phyloP scores from a whole-genome alignment of 331 rosid species.

The Saraca asoca region DNA sequence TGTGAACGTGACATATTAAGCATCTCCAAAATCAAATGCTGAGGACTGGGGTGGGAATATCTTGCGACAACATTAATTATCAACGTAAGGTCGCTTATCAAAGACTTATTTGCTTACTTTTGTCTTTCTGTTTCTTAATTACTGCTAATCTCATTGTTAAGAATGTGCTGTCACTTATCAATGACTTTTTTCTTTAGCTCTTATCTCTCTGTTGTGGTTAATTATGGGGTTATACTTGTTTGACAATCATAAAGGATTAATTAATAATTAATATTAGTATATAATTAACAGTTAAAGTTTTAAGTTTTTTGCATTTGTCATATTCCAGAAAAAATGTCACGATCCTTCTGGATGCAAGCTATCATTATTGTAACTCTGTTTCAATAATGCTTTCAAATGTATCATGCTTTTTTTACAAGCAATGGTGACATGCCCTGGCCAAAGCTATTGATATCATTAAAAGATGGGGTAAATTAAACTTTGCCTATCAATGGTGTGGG shows the following conservation, averaged over 20 bases:
- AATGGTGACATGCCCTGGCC: neutral
- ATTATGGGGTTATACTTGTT: too few species aligned
- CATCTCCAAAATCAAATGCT: constrained; percentile 24
- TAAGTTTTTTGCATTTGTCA: neutral
- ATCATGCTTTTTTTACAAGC: too few species aligned
- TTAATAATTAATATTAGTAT: too few species aligned
- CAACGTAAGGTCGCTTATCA: neutral
- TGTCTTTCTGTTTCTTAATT: too few species aligned
- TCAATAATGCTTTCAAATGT: neutral
- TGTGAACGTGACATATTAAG: constrained; percentile 41
- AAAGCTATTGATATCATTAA: neutral
- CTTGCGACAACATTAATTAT: neutral
- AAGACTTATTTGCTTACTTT: neutral
- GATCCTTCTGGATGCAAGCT: neutral
- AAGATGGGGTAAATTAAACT: too few species aligned
- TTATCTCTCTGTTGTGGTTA: too few species aligned
- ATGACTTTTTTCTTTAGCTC: too few species aligned
- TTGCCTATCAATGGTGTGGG: too few species aligned
- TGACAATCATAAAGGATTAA: too few species aligned
- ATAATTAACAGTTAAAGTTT: too few species aligned
- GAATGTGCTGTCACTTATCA: too few species aligned
- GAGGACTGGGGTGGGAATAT: neutral
- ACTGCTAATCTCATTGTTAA: too few species aligned
- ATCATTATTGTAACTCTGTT: neutral
- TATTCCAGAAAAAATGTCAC: neutral